Base-by-base conservation (phyloP, 768 basidiomycete genomes). In the Chiua virens region DNA sequence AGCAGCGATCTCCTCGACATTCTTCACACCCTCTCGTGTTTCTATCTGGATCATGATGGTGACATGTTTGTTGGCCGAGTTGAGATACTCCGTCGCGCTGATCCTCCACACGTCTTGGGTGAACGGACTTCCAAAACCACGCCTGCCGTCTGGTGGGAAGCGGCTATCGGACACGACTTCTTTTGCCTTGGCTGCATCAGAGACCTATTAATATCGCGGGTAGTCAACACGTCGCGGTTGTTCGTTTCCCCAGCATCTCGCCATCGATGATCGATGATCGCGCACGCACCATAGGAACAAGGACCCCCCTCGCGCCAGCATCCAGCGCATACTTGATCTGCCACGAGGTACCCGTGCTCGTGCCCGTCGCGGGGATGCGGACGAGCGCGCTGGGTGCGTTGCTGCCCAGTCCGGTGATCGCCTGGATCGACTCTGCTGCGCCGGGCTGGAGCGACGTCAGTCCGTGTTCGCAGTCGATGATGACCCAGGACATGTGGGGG, bases 281-380 rank as follows among this genome's bases (percentile, higher is more conserved):
- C 32, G 15, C 10, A 56, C 71, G 34, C 57, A 87, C 83, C 83
- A 87, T 83, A 5, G 86, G 86, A 1, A 86, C 80, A 36, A 89
- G 58, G 5, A 87, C 69, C 0, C 86, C 85, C 23, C 75, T 72
- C 17, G 85, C 86, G 5, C 86, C 86, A 0, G 81, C 80, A 59
- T 87, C 86, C 27, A 87, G 74, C 1, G 80, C 85, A 53, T 82
- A 75, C 68, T 87, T 87, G 68, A 87, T 85, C 64, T 86, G 85
- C 84, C 85, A 86, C 49, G 75, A 74, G 3, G 82, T 81, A 54
- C 79, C 78, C 0, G 70, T 69, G 23, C 75, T 78, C 23, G 75
- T 61, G 0, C 83, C 85, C 3, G 85, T 87, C 8, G 83, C 83
- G 8, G 86, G 81, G 42, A 87, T 79, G 23, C 86, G 68, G 6